Percentiles rank a stretch among this genome's conserved stretches.
Conservation (phyloP, 108 stramenopile genomes). For the Cyclostephanos tholiformis region DNA sequence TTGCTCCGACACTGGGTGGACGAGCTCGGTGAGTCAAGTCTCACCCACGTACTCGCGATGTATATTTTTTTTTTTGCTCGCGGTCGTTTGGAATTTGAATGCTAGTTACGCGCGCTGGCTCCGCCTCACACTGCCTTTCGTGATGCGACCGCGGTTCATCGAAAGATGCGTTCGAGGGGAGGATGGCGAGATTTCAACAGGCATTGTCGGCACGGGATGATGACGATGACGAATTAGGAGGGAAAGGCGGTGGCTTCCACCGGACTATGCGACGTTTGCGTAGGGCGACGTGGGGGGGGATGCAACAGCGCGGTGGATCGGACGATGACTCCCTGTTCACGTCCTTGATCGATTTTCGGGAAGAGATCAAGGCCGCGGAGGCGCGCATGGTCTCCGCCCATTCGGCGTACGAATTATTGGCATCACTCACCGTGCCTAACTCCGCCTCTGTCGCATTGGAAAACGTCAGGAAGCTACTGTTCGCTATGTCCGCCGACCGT, state of each 20-base stretch:
- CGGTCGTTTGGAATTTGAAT: too few relatives aligned
- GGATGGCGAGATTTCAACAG: slow-evolving; percentile 52
- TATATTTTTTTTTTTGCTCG: too few relatives aligned
- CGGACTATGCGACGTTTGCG: slow-evolving; percentile 17
- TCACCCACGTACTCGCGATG: too few relatives aligned
- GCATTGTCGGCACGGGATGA: slow-evolving; percentile 29
- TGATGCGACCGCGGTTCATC: neutral
- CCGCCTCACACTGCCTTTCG: neutral
- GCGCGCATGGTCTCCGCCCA: slow-evolving; percentile 57
- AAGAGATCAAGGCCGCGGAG: slow-evolving; percentile 56
- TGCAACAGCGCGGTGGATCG: slow-evolving; percentile 16
- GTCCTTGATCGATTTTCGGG: slow-evolving; percentile 56
- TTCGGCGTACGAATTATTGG: slow-evolving; percentile 55
- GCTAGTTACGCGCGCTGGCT: neutral
- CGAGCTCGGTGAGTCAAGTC: slow-evolving; percentile 61
- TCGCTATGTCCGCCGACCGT: slow-evolving; percentile 44
- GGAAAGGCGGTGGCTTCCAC: slow-evolving; percentile 13
- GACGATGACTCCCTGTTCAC: slow-evolving; percentile 53
- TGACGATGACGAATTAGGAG: slow-evolving; percentile 18
- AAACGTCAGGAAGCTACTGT: slow-evolving; percentile 58
- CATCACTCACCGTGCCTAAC: slow-evolving; percentile 54
- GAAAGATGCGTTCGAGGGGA: slow-evolving; percentile 58
- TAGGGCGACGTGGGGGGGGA: slow-evolving; percentile 22
- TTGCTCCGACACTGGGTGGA: slow-evolving; percentile 75
- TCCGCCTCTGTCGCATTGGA: slow-evolving; percentile 71